Conservation (phyloP, 2,329 filamentous ascomycete species). For the Neofusicoccum kwambonambiense region DNA sequence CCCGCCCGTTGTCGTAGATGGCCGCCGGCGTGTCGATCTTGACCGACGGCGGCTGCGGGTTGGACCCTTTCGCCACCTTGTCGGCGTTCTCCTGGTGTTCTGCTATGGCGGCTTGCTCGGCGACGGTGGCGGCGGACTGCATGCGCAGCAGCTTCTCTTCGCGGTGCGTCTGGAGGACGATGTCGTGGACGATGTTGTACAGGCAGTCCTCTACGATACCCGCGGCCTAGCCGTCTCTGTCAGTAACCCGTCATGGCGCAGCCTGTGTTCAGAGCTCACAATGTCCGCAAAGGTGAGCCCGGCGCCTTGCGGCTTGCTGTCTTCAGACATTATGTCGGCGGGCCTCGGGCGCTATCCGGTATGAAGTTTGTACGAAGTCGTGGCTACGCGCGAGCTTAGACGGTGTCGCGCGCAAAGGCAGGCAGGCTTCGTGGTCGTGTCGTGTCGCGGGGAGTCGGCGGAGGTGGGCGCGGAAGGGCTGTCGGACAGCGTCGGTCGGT, state of each 20-base stretch:
- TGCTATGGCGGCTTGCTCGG: slow-evolving; percentile 38
- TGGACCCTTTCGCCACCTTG: slow-evolving; percentile 41
- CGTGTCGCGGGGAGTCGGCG: neutral
- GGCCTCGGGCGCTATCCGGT: neutral
- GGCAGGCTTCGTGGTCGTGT: neutral
- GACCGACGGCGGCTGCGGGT: slow-evolving; percentile 55
- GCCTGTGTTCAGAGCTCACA: neutral
- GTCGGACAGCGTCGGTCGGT: neutral
- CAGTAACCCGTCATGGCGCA: neutral
- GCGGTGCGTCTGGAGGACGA: slow-evolving; percentile 71
- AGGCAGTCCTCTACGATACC: slow-evolving; percentile 70
- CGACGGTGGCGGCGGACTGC: slow-evolving; percentile 57
- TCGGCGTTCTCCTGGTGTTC: slow-evolving; percentile 55
- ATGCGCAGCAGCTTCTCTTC: slow-evolving; percentile 73
- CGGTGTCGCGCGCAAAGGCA: neutral
- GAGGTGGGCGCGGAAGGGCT: neutral
- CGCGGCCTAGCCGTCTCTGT: slow-evolving; percentile 26
- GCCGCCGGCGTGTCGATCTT: slow-evolving; percentile 62
- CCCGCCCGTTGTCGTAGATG: slow-evolving; percentile 67
- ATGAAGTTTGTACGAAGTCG: neutral
- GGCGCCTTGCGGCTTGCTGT: slow-evolving; percentile 7
- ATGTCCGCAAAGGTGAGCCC: slow-evolving; percentile 15
- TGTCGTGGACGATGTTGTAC: slow-evolving; percentile 73
- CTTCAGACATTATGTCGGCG: slow-evolving; percentile 9
- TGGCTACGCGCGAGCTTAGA: neutral